Base-by-base conservation (phyloP, 257 asterid species). In the Apocynum venetum region DNA sequence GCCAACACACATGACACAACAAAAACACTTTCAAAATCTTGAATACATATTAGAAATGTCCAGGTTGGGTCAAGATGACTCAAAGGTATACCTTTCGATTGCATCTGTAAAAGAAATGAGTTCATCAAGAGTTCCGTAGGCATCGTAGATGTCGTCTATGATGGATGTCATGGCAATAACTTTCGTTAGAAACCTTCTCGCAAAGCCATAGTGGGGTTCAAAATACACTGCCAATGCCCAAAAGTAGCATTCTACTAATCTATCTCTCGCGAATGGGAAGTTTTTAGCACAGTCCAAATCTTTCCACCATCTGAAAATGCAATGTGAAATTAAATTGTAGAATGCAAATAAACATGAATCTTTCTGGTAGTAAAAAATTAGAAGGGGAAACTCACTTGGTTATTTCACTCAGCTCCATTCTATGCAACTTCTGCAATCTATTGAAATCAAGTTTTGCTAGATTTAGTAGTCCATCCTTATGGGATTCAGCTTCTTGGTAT, bases 401-500 rank as follows among this genome's bases (percentile, higher is more conserved):
- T 13, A 71, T 1, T 15, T 10, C 41, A 51, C 81, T 2, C 1
- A 78, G 76, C 77, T 78, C 89, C 65, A 63, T 61, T 67, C 79
- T 77, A 7, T 79, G 78, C 66, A 70, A 13, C 63, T 69, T 83
- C 31, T 86, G 87, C 51, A 77, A 1, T 48, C 36, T 5, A 36
- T 81, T 86, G 80, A 79, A 83, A 72, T 86, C 89, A 20, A 78
- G 6, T 76, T 71, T 81, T 14, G 87, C 87, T 0, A 86, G 77
- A 7, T n/a, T 76, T 4, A 75, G 73, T 6, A 86, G 20, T 13
- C 63, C 25, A 0, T 43, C 44, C 17, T 78, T 44, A 19, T 49
- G 70, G 12, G 80, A 77, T 53, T 77, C 49, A 20, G 69, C 77
- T n/a, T 68, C 35, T 75, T 80, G 73, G 31, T 85, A 85, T 8